Percentiles rank a stretch among this genome's conserved stretches.
Evolutionary conservation across 202 grass and related monocot species (phyloP).

Genomic region (Bolboschoenoplectus hybrid): DNA sequence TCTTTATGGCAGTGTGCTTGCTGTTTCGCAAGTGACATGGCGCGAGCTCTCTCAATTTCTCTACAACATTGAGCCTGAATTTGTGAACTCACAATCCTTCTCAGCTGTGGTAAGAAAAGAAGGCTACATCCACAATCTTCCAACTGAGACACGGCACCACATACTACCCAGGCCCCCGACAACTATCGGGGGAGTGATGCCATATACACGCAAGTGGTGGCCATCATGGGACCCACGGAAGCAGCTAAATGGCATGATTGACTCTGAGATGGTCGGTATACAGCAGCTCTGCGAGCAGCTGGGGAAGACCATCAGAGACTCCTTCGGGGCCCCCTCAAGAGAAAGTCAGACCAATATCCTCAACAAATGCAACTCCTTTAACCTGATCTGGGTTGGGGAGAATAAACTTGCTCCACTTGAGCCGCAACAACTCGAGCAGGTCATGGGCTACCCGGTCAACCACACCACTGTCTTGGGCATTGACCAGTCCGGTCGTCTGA

Average conservation of each 20-base stretch:
- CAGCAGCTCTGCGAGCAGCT: slow-evolving; percentile 48
- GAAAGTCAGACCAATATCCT: slow-evolving; percentile 48
- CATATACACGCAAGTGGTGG: slow-evolving; percentile 61
- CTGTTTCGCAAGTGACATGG: slow-evolving; percentile 62
- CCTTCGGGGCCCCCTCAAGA: slow-evolving; percentile 50
- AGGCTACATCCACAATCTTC: slow-evolving; percentile 92
- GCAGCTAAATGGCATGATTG: slow-evolving; percentile 47
- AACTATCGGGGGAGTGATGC: slow-evolving; percentile 63
- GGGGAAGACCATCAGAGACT: slow-evolving; percentile 50
- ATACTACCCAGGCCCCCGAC: slow-evolving; percentile 57
- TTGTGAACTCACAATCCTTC: slow-evolving; percentile 67
- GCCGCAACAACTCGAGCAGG: slow-evolving; percentile 59
- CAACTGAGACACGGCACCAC: slow-evolving; percentile 41
- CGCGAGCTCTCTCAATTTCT: slow-evolving; percentile 58
- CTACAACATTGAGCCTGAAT: slow-evolving; percentile 64
- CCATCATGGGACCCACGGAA: slow-evolving; percentile 79
- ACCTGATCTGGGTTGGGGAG: slow-evolving; percentile 69
- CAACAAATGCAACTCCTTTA: slow-evolving; percentile 57
- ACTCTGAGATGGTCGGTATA: slow-evolving; percentile 39
- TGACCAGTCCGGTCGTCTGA: slow-evolving; percentile 49
- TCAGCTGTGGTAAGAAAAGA: slow-evolving; percentile 69
- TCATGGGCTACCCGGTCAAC: slow-evolving; percentile 68
- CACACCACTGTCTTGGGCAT: slow-evolving; percentile 60
- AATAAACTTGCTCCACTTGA: slow-evolving; percentile 60
- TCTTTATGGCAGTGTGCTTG: slow-evolving; percentile 67